phyloP scores from a whole-genome alignment of 306 rosid genomes.

The Gleditsia sinensis region DNA sequence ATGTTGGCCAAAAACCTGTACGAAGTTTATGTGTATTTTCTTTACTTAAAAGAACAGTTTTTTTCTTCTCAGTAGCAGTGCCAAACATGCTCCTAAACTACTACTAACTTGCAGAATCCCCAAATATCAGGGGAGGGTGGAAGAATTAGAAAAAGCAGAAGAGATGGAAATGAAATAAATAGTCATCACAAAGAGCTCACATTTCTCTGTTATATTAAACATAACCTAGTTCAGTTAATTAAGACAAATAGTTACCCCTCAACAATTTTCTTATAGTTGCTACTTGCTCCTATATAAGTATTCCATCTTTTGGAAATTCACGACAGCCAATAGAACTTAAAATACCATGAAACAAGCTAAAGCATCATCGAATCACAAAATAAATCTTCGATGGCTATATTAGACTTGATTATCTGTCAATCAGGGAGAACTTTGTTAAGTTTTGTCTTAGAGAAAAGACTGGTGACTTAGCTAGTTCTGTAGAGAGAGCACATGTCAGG shows the following conservation, averaged over 20 bases:
- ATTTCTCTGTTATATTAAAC: background rate
- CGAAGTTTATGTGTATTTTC: too few relatives aligned
- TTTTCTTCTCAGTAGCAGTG: background rate
- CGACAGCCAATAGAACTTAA: background rate
- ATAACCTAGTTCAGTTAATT: background rate
- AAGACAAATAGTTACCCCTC: background rate
- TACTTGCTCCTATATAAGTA: background rate
- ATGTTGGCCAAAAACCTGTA: too few relatives aligned
- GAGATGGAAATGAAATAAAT: constrained; percentile 11
- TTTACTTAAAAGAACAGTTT: background rate
- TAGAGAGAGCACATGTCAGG: background rate
- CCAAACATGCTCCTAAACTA: background rate
- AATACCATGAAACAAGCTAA: background rate
- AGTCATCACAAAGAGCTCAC: background rate
- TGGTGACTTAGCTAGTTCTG: background rate
- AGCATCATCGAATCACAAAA: background rate
- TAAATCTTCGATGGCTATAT: background rate
- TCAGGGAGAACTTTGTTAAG: background rate
- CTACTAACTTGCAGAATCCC: background rate
- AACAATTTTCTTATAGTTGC: background rate
- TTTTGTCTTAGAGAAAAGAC: background rate
- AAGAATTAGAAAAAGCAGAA: constrained; percentile 14
- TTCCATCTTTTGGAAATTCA: background rate
- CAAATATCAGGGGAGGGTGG: background rate
- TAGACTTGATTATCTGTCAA: background rate